Evolutionary conservation across 1,284 basidiomycete species (phyloP).

Genomic region (Amylostereum chailletii): DNA sequence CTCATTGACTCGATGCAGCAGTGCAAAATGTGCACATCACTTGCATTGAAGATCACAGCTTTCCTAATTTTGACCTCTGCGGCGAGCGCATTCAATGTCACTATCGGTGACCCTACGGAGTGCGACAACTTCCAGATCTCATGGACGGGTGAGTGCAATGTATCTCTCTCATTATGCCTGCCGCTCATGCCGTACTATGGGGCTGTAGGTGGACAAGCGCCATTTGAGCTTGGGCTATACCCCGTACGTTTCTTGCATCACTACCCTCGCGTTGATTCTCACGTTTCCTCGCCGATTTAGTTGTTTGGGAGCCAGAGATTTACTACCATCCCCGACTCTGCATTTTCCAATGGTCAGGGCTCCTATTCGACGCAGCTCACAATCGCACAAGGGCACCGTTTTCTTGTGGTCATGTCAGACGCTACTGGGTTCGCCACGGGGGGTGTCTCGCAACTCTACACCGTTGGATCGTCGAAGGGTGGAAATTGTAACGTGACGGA

Average conservation of each 20-base stretch:
- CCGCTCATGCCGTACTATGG: neutral
- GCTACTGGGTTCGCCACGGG: constrained; percentile 58
- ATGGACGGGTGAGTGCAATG: constrained; percentile 48
- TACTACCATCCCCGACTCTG: constrained; percentile 44
- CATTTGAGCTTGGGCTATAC: constrained; percentile 48
- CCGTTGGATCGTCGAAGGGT: constrained; percentile 35
- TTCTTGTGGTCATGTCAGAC: constrained; percentile 66
- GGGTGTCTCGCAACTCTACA: constrained; percentile 44
- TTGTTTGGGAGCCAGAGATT: constrained; percentile 42
- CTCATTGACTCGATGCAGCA: neutral
- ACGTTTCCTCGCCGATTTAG: neutral
- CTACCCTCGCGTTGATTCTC: neutral
- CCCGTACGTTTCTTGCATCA: constrained; percentile 41
- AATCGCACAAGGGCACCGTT: constrained; percentile 27
- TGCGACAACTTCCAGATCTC: constrained; percentile 52
- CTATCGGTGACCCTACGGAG: constrained; percentile 38
- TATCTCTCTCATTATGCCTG: constrained; percentile 2
- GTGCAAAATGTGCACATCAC: constrained; percentile 1
- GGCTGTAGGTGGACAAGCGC: constrained; percentile 47
- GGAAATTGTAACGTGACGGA: constrained; percentile 45
- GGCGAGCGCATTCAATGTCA: constrained; percentile 44
- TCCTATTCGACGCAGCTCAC: constrained; percentile 40
- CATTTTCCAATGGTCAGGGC: constrained; percentile 46
- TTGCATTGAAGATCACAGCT: neutral
- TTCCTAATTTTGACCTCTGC: constrained; percentile 10